phyloP scores from a whole-genome alignment of 352 stramenopile genomes.

The Globisporangium splendens region DNA sequence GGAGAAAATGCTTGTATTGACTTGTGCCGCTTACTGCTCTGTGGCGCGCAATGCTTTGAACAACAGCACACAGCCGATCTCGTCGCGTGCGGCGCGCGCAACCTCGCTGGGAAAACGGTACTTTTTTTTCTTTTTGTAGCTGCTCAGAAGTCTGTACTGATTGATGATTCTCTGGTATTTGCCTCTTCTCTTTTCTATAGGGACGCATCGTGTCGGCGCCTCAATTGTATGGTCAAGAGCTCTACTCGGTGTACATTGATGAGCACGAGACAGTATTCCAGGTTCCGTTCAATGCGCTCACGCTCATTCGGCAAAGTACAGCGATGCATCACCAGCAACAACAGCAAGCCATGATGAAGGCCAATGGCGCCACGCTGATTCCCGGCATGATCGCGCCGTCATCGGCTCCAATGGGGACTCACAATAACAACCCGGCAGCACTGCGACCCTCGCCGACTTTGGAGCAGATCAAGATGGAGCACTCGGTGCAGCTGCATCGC shows the following conservation, averaged over 20 bases:
- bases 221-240: constrained; percentile 74
- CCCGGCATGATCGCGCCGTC: constrained; percentile 14
- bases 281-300: constrained; percentile 75
- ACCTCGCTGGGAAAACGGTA: constrained; percentile 68
- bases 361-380: constrained; percentile 28
- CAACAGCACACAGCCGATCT: constrained; percentile 65
- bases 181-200: constrained; percentile 5
- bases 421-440: constrained; percentile 17
- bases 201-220: constrained; percentile 69
- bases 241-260: constrained; percentile 83
- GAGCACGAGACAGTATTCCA: constrained; percentile 80
- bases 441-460: constrained; percentile 24
- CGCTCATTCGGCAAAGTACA: constrained; percentile 36
- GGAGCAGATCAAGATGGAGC: constrained; percentile 82
- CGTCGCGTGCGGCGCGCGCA: constrained; percentile 66
- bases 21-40: background rate
- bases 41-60: background rate
- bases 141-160: too few species aligned
- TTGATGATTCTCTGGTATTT: too few species aligned
- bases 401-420: constrained; percentile 14
- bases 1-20: too few species aligned
- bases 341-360: constrained; percentile 28
- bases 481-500: constrained; percentile 82
- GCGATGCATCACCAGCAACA: constrained; percentile 43
- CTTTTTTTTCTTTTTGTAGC: background rate